These are phyloP conservation scores for Yamagishiella unicocca DNA, from an alignment of 139 green algal species.

Conservation along the genomic window DNA sequence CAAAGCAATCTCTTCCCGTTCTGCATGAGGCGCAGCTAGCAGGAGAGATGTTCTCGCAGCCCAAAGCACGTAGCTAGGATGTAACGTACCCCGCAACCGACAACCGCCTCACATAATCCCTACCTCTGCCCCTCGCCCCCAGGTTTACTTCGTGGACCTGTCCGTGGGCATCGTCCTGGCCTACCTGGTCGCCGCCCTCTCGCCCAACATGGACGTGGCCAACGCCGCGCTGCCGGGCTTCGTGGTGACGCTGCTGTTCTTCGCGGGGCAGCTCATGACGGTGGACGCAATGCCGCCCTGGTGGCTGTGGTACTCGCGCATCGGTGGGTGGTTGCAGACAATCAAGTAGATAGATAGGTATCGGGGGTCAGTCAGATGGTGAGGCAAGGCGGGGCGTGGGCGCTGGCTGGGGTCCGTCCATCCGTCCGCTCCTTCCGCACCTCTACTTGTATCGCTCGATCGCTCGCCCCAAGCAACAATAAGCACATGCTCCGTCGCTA, in stretches of 20 bases:
- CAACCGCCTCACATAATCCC: neutral
- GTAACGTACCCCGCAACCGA: neutral
- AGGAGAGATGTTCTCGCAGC: too few species aligned
- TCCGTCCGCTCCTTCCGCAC: neutral
- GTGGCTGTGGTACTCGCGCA: constrained; percentile 60
- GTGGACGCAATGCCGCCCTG: constrained; percentile 72
- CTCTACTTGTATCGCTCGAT: neutral
- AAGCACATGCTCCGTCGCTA: too few species aligned
- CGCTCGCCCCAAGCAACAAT: too few species aligned
- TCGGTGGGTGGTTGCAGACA: neutral
- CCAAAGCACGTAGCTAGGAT: neutral
- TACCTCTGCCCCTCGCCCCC: neutral
- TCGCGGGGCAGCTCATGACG: constrained; percentile 71
- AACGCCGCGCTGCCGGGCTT: constrained; percentile 71
- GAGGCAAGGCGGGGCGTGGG: neutral
- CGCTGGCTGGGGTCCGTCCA: neutral
- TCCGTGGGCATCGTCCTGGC: constrained; percentile 69
- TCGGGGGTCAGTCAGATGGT: constrained; percentile 6
- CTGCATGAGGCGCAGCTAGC: too few species aligned
- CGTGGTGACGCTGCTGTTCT: constrained; percentile 71
- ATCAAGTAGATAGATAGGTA: neutral
- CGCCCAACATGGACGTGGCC: constrained; percentile 86
- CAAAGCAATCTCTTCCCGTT: too few species aligned
- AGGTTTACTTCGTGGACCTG: constrained; percentile 58
- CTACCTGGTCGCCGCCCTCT: constrained; percentile 77